phyloP scores from a whole-genome alignment of 306 rosid species.

The Trichosanthes truncata region DNA sequence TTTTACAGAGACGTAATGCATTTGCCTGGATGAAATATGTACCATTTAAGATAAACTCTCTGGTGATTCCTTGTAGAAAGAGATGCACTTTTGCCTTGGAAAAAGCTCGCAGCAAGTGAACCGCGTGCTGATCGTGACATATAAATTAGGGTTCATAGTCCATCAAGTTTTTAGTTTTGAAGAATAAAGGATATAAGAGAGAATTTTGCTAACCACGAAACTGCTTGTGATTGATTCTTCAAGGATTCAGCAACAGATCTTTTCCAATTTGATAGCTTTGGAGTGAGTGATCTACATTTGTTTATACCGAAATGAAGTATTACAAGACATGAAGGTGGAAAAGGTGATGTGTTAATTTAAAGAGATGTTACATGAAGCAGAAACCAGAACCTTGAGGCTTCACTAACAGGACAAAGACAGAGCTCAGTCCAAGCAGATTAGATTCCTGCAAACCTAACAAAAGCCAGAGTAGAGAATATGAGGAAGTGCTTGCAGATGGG shows the following conservation, averaged over 20 bases:
- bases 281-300: background rate
- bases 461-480: background rate
- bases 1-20: background rate
- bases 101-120: background rate
- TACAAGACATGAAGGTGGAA: background rate
- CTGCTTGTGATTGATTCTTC: slow-evolving; percentile 7
- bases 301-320: background rate
- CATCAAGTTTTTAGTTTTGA: background rate
- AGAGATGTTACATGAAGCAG: background rate
- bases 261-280: slow-evolving; percentile 4
- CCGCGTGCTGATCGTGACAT: background rate
- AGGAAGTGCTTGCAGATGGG: background rate
- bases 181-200: background rate
- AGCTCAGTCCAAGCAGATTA: background rate
- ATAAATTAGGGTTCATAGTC: background rate
- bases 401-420: background rate
- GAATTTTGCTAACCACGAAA: slow-evolving; percentile 9
- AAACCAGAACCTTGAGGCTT: slow-evolving; percentile 2
- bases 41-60: background rate
- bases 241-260: slow-evolving; percentile 6
- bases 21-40: background rate
- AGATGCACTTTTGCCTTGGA: background rate
- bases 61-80: background rate
- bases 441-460: slow-evolving; percentile 12
- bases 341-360: too few species aligned